Base-by-base conservation (phyloP, 441 rosid genomes). In the Adansonia madagascariensis region DNA sequence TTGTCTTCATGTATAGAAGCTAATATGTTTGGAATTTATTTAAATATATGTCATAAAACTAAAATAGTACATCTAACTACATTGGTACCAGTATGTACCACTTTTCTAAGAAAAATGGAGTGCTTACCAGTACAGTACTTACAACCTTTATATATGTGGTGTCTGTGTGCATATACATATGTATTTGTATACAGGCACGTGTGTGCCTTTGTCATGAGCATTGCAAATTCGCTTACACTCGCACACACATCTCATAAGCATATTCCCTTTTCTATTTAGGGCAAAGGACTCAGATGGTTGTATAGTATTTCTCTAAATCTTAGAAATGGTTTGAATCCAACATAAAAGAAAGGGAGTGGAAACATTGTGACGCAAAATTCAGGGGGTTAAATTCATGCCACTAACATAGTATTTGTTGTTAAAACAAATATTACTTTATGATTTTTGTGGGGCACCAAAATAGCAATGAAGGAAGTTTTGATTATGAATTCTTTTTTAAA, bases 401-500 rank as follows among this genome's bases (percentile, higher is more conserved):
- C 18, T 69, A 47, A 49, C 59, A 69, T 49, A 18, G 3, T 49
- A 69, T 69, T 24, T 69, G 44, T 50, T 69, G 44, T 69, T 22
- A 22, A 47, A 11, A 22, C 55, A 68, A 46, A 20, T 67, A 67
- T 47, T 24, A 12, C 7, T 24, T 20, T 50, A 24, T 24, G 44
- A 57, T 57, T 57, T 57, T 57, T 8, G 4, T 57, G 35, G 62
- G 62, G 60, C 18, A 20, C 75, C 41, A 20, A 22, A 73, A 35
- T 55, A 60, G 31, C 72, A 20, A 14, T 57, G 73, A 59, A 27
- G 61, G 60, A 71, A 71, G 60, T 60, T 39, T 41, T 60, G 77
- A 64, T 76, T 68, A 15, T 67, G 62, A 57, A 56, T 49, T 77
- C 66, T 77, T 62, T 71, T 77, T 80, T 27, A 72, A 73, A 61